phyloP scores from a whole-genome alignment of 306 rosid genomes.

The Quercus variabilis region DNA sequence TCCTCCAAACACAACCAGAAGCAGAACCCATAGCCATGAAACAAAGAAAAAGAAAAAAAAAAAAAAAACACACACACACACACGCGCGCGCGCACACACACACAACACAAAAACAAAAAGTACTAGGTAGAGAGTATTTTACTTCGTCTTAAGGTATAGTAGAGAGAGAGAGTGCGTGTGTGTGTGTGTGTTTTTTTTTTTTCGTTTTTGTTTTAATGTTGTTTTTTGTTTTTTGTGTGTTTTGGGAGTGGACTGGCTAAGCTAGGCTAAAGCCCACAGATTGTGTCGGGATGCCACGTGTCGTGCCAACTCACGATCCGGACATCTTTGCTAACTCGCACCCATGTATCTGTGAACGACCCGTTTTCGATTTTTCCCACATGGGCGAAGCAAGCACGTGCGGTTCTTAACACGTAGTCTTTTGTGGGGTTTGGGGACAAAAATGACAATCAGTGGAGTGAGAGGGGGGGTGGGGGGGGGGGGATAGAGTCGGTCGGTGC shows the following conservation, averaged over 20 bases:
- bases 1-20: constrained; percentile 26
- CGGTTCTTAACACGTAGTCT: background rate
- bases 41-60: background rate
- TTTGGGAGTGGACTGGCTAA: constrained; percentile 21
- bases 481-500: background rate
- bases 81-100: too few relatives aligned
- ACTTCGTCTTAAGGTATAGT: too few relatives aligned
- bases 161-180: background rate
- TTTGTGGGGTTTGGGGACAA: too few relatives aligned
- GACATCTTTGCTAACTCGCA: constrained; percentile 31
- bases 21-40: constrained; percentile 23
- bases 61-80: too few relatives aligned
- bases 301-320: constrained; percentile 43
- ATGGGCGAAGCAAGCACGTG: constrained; percentile 38
- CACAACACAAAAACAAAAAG: background rate
- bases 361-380: constrained; percentile 45
- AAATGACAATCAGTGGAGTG: too few relatives aligned
- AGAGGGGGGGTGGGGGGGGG: accelerated
- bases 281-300: constrained; percentile 51
- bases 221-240: background rate
- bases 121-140: background rate
- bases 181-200: background rate
- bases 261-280: constrained; percentile 18
- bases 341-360: constrained; percentile 51
- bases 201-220: background rate